phyloP scores from a whole-genome alignment of 306 rosid genomes.

The Ammopiptanthus mongolicus region DNA sequence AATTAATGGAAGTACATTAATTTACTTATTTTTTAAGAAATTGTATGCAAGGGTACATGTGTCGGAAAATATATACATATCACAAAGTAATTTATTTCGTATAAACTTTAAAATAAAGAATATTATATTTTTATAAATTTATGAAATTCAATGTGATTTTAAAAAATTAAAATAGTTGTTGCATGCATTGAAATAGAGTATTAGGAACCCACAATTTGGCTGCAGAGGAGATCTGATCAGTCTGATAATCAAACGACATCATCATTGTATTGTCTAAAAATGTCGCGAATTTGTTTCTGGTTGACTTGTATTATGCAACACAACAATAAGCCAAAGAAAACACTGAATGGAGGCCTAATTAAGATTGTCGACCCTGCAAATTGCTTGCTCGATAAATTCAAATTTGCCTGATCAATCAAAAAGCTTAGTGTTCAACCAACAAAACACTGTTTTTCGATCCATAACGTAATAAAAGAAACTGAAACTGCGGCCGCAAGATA shows the following conservation, averaged over 20 bases:
- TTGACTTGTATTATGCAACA: constrained; percentile 8
- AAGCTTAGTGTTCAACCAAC: background rate
- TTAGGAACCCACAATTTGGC: background rate
- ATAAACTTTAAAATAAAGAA: too few relatives aligned
- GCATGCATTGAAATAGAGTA: background rate
- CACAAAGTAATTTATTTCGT: background rate
- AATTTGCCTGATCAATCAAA: background rate
- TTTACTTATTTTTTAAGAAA: too few relatives aligned
- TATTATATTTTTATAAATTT: too few relatives aligned
- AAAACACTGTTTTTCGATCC: background rate
- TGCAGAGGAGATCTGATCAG: background rate
- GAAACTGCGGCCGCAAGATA: constrained; percentile 18
- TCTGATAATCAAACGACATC: background rate
- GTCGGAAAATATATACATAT: background rate
- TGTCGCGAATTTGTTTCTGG: background rate
- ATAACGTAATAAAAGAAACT: background rate
- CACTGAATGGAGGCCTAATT: constrained; percentile 27
- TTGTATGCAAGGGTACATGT: too few relatives aligned
- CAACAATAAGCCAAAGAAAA: background rate
- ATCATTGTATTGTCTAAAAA: constrained; percentile 20
- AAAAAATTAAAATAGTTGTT: background rate
- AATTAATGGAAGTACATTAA: background rate
- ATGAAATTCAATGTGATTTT: background rate
- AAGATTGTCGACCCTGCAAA: background rate
- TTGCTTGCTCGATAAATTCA: constrained; percentile 26